Base-by-base conservation (phyloP, 768 basidiomycete genomes). In the Lentinula edodes region DNA sequence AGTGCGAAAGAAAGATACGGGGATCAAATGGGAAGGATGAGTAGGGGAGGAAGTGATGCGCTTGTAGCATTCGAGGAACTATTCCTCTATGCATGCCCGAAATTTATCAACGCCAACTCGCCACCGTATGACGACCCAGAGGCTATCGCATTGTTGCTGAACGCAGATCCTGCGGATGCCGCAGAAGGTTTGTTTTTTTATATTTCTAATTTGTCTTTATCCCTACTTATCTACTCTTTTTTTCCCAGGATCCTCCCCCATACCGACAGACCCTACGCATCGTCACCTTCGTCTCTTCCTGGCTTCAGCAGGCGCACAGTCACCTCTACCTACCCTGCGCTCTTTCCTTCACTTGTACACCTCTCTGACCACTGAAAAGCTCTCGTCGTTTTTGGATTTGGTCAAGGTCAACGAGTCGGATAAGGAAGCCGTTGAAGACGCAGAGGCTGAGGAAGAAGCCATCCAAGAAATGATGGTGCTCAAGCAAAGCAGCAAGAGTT, bases 401-500 rank as follows among this genome's bases (percentile, higher is more conserved):
- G 55, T 28, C 46, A 59, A 48, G 45, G 18, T 59, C 41, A 34
- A n/a, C 23, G 56, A 48, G 15, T 34, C 56, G 16, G 56, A 42
- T 9, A 23, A 48, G 41, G 46, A 57, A 54, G 38, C 53, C 36
- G 48, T 28, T 46, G 63, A 54, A 41, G 53, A 13, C 2, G 53
- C 34, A 2, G 86, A 84, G 48, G 91, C 91, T 65, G 96, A 98
- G 75, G 96, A 98, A 70, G 90, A 91, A 73, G 89, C 98, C 69
- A 81, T 99, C 62, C 91, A 95, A 75, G 91, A 96, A 82, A 84
- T 98, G 82, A 97, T 98, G 94, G 88, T 93, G 48, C 84, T 97
- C 76, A 98, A 99, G 79, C 88, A 90, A 64, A 86, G 87, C 0
- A 91, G 90, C 67, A 80, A 93, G 68, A 91, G 90, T 62, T 74